Evolutionary conservation across 306 rosid genomes (phyloP).

Genomic region (Trifolium subterraneum): DNA sequence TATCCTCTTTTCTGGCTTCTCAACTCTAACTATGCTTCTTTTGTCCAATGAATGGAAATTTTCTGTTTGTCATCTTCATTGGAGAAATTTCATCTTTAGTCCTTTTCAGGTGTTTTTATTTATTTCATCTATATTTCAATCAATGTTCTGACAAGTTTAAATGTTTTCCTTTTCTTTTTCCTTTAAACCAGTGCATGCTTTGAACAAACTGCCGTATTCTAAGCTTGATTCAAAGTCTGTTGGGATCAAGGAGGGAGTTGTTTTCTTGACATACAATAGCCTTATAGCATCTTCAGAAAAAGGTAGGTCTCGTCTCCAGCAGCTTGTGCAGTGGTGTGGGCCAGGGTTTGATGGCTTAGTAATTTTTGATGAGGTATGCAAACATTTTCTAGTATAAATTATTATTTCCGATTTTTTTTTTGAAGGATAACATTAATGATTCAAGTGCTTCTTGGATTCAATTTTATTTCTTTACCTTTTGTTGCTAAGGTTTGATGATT

Average conservation of each 20-base stretch:
- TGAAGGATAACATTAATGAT: conserved; percentile 15
- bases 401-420: conserved; percentile 28
- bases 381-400: conserved; percentile 41
- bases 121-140: conserved; percentile 26
- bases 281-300: conserved; percentile 96
- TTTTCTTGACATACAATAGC: conserved; percentile 91
- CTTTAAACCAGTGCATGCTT: conserved; percentile 84
- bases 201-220: conserved; percentile 98
- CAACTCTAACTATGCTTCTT: conserved; percentile 11
- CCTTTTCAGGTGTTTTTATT: conserved; percentile 21
- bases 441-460: conserved; percentile 43
- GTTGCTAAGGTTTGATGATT: conserved; percentile 62
- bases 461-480: conserved; percentile 40
- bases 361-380: conserved; percentile 85
- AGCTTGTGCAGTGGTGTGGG: conserved; percentile 98
- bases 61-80: conserved; percentile 27
- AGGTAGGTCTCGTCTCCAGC: conserved; percentile 95
- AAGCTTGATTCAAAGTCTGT: conserved; percentile 98
- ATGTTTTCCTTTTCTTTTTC: conserved; percentile 21
- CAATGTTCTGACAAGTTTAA: conserved; percentile 33
- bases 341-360: conserved; percentile 81
- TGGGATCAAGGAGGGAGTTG: conserved; percentile 91
- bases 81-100: conserved; percentile 18
- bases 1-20: background rate
- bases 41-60: conserved; percentile 17